Conservation (phyloP, 1,139 yeast species). For the Meyerozyma elateridarum region DNA sequence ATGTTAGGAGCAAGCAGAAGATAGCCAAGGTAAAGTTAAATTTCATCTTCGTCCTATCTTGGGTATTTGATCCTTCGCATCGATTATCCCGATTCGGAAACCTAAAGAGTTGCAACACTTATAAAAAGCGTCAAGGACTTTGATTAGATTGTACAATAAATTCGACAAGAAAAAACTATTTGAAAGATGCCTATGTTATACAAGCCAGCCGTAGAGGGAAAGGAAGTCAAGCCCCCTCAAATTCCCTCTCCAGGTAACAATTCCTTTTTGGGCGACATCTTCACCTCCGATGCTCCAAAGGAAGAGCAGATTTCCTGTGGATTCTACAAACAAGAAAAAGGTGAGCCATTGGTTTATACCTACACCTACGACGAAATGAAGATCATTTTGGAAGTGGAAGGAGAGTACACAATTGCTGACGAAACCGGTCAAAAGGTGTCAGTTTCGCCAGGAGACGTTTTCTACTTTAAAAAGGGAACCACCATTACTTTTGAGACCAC, state of each 20-base stretch:
- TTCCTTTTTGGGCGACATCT: slow-evolving; percentile 62
- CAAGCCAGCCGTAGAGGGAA: slow-evolving; percentile 51
- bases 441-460: slow-evolving; percentile 62
- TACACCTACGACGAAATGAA: slow-evolving; percentile 71
- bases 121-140: not conserved
- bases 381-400: slow-evolving; percentile 59
- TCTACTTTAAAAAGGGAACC: slow-evolving; percentile 61
- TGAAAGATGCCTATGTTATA: slow-evolving; percentile 55
- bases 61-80: slow-evolving; percentile 3
- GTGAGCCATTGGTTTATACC: slow-evolving; percentile 60
- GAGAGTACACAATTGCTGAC: slow-evolving; percentile 57
- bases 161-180: not conserved
- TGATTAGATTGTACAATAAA: not conserved
- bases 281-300: slow-evolving; percentile 53
- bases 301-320: slow-evolving; percentile 61
- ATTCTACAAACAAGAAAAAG: slow-evolving; percentile 62
- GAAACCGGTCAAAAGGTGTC: slow-evolving; percentile 56
- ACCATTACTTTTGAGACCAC: slow-evolving; percentile 64
- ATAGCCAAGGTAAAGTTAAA: too few relatives aligned
- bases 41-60: not conserved
- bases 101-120: not conserved
- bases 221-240: slow-evolving; percentile 50
- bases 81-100: slow-evolving; percentile 2
- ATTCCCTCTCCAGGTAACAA: slow-evolving; percentile 56
- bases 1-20: too few relatives aligned